These are phyloP conservation scores for Blastomyces gilchristii DNA, from an alignment of 2,329 filamentous ascomycete genomes.

Conservation along the genomic window DNA sequence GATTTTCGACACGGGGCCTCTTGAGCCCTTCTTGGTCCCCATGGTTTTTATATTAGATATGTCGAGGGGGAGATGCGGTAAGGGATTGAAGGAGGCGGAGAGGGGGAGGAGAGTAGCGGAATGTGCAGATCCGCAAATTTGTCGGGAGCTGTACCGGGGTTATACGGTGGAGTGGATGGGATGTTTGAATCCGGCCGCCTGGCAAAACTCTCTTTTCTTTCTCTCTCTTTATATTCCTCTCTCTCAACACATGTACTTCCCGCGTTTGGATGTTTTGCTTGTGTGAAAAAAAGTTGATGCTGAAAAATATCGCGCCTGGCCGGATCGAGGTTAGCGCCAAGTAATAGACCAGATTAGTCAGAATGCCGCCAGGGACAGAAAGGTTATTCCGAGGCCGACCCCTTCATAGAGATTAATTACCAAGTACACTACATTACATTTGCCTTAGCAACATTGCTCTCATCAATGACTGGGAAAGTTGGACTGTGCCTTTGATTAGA, in stretches of 20 bases:
- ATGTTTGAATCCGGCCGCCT: background rate
- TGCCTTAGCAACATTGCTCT: no score
- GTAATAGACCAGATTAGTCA: background rate
- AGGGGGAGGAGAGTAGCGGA: background rate
- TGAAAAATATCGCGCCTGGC: background rate
- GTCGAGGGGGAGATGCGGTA: background rate
- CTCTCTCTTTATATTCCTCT: background rate
- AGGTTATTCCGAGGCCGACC: background rate
- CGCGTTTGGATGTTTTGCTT: background rate
- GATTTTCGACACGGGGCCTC: slow-evolving; percentile 35
- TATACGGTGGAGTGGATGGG: background rate
- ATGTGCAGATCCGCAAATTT: background rate
- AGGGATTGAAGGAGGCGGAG: background rate
- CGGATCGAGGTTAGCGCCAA: background rate
- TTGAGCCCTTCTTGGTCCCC: slow-evolving; percentile 37
- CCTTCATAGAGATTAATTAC: no score
- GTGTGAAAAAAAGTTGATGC: slow-evolving; percentile 10
- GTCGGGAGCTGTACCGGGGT: background rate
- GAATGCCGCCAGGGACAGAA: background rate
- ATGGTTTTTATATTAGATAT: slow-evolving; percentile 24
- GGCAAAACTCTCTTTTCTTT: background rate
- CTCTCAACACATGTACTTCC: background rate
- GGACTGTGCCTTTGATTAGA: no score
- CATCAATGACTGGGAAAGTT: no score
- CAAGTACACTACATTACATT: no score